A percentile compares a stretch with the other conserved stretches of the same genome.
Evolutionary conservation across 306 rosid species (phyloP).

Genomic region (Spatholobus suberectus): DNA sequence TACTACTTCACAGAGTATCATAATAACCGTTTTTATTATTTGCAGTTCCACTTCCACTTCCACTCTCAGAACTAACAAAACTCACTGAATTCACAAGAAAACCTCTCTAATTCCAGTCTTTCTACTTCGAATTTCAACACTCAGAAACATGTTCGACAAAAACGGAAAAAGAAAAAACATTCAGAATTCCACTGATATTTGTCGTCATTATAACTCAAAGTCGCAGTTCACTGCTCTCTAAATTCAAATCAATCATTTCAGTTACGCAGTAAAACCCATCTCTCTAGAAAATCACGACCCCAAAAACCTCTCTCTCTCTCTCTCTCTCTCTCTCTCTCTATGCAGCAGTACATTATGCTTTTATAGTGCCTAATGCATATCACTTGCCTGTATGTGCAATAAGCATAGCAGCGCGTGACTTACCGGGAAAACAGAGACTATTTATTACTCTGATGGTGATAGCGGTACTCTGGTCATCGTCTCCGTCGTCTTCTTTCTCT

Average conservation of each 20-base stretch:
- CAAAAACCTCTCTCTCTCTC: no score
- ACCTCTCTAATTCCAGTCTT: background rate
- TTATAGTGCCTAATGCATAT: background rate
- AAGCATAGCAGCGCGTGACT: conserved; percentile 4
- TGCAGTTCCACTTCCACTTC: background rate
- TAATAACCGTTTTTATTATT: background rate
- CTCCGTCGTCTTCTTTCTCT: background rate
- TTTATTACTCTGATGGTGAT: background rate
- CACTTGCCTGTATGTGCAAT: background rate
- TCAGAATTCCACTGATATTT: background rate
- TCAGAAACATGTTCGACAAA: background rate
- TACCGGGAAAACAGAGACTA: background rate
- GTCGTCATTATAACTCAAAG: background rate
- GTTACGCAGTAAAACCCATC: background rate
- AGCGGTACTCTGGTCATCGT: background rate
- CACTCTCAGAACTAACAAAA: background rate
- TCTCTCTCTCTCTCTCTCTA: background rate
- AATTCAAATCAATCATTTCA: conserved; percentile 15
- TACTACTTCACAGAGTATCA: conserved; percentile 12
- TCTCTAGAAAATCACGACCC: background rate
- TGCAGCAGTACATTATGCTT: background rate
- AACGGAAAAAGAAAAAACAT: background rate
- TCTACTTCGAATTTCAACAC: background rate
- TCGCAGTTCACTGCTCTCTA: background rate
- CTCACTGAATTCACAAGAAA: background rate